These are phyloP conservation scores for Neonectria sp. DNA, from an alignment of 2,329 filamentous ascomycete species.

Conservation along the genomic window DNA sequence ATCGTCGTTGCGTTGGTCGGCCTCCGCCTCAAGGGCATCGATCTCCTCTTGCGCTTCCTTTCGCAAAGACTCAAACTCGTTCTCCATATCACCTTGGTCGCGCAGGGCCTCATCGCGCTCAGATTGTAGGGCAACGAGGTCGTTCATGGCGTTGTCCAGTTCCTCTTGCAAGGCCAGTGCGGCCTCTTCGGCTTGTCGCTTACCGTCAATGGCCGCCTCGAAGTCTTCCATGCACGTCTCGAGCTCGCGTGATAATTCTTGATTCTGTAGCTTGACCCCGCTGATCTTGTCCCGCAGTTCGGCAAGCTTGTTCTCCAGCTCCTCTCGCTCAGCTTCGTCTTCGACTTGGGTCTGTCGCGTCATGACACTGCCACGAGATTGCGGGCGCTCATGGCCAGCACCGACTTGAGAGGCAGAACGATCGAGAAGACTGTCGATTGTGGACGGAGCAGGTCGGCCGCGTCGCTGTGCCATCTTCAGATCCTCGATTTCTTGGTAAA, in stretches of 20 bases:
- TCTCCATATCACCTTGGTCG: slow-evolving; percentile 72
- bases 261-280: slow-evolving; percentile 88
- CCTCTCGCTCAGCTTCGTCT: slow-evolving; percentile 86
- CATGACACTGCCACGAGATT: slow-evolving; percentile 80
- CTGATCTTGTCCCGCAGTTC: slow-evolving; percentile 90
- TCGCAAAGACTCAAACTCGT: slow-evolving; percentile 72
- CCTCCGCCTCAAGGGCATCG: slow-evolving; percentile 77
- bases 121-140: slow-evolving; percentile 82
- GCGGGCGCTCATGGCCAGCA: slow-evolving; percentile 76
- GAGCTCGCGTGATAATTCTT: slow-evolving; percentile 87
- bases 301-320: slow-evolving; percentile 87
- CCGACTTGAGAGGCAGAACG: slow-evolving; percentile 91
- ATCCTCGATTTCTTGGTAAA: slow-evolving; percentile 98
- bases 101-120: slow-evolving; percentile 90
- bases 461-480: slow-evolving; percentile 90
- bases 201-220: slow-evolving; percentile 77
- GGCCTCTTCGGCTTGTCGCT: slow-evolving; percentile 71
- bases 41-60: slow-evolving; percentile 78
- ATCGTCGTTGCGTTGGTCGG: slow-evolving; percentile 80
- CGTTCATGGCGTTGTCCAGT: slow-evolving; percentile 83
- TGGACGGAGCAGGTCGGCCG: slow-evolving; percentile 72
- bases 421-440: slow-evolving; percentile 92
- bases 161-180: slow-evolving; percentile 82
- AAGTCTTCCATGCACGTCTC: slow-evolving; percentile 86
- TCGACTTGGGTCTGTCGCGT: slow-evolving; percentile 73